phyloP scores from a whole-genome alignment of 495 filamentous ascomycete genomes.

The Astrocystis sublimbata region DNA sequence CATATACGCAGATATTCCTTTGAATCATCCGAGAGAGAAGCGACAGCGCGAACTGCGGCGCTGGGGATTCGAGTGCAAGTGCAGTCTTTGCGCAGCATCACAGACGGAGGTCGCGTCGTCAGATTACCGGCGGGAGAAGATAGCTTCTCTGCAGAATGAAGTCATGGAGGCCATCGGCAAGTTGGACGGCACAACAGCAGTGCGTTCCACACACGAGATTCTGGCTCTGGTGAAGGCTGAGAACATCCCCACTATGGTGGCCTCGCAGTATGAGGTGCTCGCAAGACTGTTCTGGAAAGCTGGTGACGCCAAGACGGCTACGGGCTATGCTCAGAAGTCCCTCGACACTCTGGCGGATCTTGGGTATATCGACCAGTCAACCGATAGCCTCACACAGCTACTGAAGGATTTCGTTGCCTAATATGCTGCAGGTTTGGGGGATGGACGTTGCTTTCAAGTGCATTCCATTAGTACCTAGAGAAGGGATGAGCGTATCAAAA shows the following conservation, averaged over 20 bases:
- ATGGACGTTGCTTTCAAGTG: neutral
- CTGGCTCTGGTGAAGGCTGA: conserved; percentile 35
- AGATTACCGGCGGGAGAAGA: conserved; percentile 36
- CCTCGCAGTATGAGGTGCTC: conserved; percentile 44
- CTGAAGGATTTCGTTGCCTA: conserved; percentile 23
- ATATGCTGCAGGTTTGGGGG: neutral
- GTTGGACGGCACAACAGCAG: conserved; percentile 37
- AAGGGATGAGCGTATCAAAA: too few relatives aligned
- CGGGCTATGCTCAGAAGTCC: conserved; percentile 39
- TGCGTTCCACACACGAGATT: conserved; percentile 34
- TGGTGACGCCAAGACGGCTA: conserved; percentile 37
- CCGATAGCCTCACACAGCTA: conserved; percentile 12
- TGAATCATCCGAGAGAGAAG: conserved; percentile 33
- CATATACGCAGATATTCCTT: conserved; percentile 28
- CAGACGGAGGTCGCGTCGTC: conserved; percentile 32
- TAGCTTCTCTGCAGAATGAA: conserved; percentile 32
- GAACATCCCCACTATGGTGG: conserved; percentile 35
- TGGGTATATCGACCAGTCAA: conserved; percentile 25
- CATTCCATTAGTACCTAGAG: too few relatives aligned
- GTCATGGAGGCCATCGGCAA: conserved; percentile 35
- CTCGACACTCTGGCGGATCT: conserved; percentile 36
- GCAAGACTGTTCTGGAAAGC: conserved; percentile 41
- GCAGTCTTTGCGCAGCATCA: conserved; percentile 38
- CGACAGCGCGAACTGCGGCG: conserved; percentile 30
- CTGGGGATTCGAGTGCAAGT: conserved; percentile 44